Evolutionary conservation across 192 early-diverging fungal species (phyloP), one percentile per base, ranked within the genome.

Genomic region (Coemansia sp.): DNA sequence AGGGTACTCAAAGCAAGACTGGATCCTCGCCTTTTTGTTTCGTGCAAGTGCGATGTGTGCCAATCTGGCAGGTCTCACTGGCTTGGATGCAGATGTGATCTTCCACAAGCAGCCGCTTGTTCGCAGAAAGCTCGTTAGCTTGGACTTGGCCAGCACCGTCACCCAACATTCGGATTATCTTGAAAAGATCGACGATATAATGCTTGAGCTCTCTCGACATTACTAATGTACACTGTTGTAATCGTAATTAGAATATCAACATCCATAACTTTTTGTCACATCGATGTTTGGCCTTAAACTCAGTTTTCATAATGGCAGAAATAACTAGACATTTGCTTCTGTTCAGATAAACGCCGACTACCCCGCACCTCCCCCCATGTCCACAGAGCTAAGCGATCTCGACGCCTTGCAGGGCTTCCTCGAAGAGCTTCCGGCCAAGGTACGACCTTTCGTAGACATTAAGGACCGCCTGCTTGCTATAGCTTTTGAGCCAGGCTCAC

Each of bases 11-110:
- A 64, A 67, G 5, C 83, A 82, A 53, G 90, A 91, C 72, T 86
- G 82, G 84, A 63, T 91, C 9, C 76, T 91, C 21, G 85, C 84
- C 0, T 86, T 88, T 33, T 55, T 91, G 50, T 90, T 89, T 60
- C 81, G 88, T 15, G 83, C 88, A 12, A 76, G 70, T 10, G 59
- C 82, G 0, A 58, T 78, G 21, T 72, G 81, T 29, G 35, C 63
- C 8, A 61, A 59, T 19, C 60, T 81, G 42, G 62, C 72, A 2
- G 78, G 78, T 0, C 62, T 81, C 10, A 53, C 67, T 3, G 78
- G 78, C 10, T 59, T 81, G n/a, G 62, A 66, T 29, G 56, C 33
- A 0, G 65, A 32, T 17, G 37, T 26, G 9, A 38, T 76, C n/a
- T 76, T 76, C 29, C 53, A 62, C 8, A 68, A 63, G 17, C 63